Conservation (phyloP, 2,329 filamentous ascomycete species). For the Verticillium nonalfalfae region DNA sequence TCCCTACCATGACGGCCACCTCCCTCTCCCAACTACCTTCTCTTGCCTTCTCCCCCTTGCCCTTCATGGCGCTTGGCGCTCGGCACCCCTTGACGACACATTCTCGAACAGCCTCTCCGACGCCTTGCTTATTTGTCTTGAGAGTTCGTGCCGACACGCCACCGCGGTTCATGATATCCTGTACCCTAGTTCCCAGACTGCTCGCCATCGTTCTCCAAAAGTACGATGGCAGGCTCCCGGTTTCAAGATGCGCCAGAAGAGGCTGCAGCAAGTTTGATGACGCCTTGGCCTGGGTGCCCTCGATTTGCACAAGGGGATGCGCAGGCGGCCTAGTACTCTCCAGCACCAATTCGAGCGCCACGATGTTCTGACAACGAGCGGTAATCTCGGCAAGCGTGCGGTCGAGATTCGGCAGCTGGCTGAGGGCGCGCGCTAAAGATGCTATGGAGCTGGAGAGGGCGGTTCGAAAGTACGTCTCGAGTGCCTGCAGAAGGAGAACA, state of each 20-base stretch:
- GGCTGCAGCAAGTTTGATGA: constrained; percentile 59
- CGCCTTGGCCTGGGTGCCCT: constrained; percentile 14
- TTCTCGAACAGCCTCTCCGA: constrained; percentile 72
- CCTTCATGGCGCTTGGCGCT: constrained; percentile 52
- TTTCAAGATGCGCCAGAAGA: constrained; percentile 74
- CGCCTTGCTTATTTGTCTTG: constrained; percentile 64
- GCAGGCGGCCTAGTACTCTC: constrained; percentile 58
- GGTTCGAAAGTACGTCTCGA: constrained; percentile 78
- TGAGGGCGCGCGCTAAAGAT: constrained; percentile 67
- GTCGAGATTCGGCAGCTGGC: constrained; percentile 75
- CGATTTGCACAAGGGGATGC: constrained; percentile 56
- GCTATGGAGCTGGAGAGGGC: constrained; percentile 74
- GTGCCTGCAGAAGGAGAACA: constrained; percentile 63
- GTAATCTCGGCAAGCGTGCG: constrained; percentile 76
- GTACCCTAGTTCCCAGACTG: constrained; percentile 67
- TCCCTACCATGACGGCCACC: constrained; percentile 89
- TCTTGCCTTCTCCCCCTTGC: constrained; percentile 31
- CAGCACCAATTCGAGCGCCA: constrained; percentile 78
- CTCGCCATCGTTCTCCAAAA: constrained; percentile 90
- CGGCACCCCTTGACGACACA: constrained; percentile 76
- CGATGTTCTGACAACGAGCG: constrained; percentile 80
- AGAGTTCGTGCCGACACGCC: constrained; percentile 80
- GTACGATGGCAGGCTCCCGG: constrained; percentile 77
- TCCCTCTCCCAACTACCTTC: constrained; percentile 75
- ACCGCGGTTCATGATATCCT: constrained; percentile 77